Evolutionary conservation across 2,329 filamentous ascomycete genomes (phyloP).

Genomic region (Fusarium sp.): DNA sequence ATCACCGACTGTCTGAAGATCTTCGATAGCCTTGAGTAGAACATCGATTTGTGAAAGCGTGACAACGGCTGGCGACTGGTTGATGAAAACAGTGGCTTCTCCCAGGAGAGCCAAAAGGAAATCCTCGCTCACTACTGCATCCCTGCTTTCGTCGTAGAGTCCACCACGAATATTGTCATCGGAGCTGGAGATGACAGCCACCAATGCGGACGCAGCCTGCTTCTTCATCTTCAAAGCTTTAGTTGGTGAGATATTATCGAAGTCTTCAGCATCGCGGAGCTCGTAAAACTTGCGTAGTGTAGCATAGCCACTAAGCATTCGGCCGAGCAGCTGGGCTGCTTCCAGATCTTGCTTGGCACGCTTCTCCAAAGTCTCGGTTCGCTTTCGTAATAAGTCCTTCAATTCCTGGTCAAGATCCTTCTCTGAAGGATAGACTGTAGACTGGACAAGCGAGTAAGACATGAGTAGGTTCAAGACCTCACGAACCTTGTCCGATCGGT

Average conservation of each 20-base stretch:
- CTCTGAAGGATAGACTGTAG: constrained; percentile 78
- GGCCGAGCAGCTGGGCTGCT: constrained; percentile 84
- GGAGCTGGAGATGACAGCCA: constrained; percentile 86
- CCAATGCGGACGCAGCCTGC: constrained; percentile 77
- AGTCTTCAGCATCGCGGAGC: constrained; percentile 71
- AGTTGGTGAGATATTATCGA: constrained; percentile 46
- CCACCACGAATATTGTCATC: constrained; percentile 93
- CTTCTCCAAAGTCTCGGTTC: constrained; percentile 75
- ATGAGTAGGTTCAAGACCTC: constrained; percentile 88
- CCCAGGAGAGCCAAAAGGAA: constrained; percentile 85
- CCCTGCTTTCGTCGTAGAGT: constrained; percentile 82
- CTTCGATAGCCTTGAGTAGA: constrained; percentile 81
- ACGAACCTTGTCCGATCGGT: constrained; percentile 80
- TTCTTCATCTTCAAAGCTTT: constrained; percentile 70
- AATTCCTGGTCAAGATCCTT: constrained; percentile 80
- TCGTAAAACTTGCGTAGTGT: constrained; percentile 92
- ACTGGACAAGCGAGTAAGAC: constrained; percentile 87
- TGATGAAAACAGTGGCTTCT: constrained; percentile 82
- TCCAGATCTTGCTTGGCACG: constrained; percentile 81
- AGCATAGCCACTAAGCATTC: constrained; percentile 90
- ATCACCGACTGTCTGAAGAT: constrained; percentile 78
- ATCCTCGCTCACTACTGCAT: constrained; percentile 88
- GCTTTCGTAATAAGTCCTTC: constrained; percentile 74
- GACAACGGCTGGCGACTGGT: constrained; percentile 66
- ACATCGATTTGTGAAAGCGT: constrained; percentile 78